A percentile compares a stretch with the other conserved stretches of the same genome.
Evolutionary conservation across 208 protist genomes (phyloP).

Genomic region (Balamuthia mandrillaris): DNA sequence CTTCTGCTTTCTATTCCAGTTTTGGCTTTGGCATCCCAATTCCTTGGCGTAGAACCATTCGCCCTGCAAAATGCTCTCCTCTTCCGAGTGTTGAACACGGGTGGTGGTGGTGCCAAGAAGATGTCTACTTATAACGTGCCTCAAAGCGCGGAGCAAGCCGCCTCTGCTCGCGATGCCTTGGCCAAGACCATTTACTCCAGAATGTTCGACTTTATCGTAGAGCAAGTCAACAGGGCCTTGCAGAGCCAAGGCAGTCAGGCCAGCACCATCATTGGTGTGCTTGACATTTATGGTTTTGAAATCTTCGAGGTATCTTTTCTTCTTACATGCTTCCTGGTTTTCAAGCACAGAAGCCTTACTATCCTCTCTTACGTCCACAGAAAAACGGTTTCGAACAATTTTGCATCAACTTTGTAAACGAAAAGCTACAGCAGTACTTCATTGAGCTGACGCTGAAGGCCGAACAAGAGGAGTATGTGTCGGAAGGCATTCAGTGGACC

Average conservation of each 20-base stretch:
- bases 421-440: slow-evolving; percentile 95
- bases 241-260: neutral
- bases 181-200: slow-evolving; percentile 74
- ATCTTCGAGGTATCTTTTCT: slow-evolving; percentile 73
- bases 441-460: slow-evolving; percentile 82
- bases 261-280: slow-evolving; percentile 69
- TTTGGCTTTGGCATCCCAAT: neutral
- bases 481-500: slow-evolving; percentile 90
- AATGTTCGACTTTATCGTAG: slow-evolving; percentile 78
- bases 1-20: slow-evolving; percentile 78
- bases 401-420: slow-evolving; percentile 98
- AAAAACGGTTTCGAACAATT: slow-evolving; percentile 96
- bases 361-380: slow-evolving; percentile 19
- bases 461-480: slow-evolving; percentile 93
- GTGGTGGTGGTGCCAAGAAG: slow-evolving; percentile 71
- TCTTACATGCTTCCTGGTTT: neutral
- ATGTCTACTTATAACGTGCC: slow-evolving; percentile 61
- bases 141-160: slow-evolving; percentile 40
- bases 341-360: neutral
- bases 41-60: slow-evolving; percentile 38
- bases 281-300: slow-evolving; percentile 96
- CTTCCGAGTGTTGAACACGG: slow-evolving; percentile 41
- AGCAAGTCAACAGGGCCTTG: slow-evolving; percentile 69
- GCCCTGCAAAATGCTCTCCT: slow-evolving; percentile 31
- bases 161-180: slow-evolving; percentile 61